A percentile compares a stretch with the other conserved stretches of the same genome.
Conservation (phyloP, 2,329 filamentous ascomycete genomes). For the Didymella segeticola region DNA sequence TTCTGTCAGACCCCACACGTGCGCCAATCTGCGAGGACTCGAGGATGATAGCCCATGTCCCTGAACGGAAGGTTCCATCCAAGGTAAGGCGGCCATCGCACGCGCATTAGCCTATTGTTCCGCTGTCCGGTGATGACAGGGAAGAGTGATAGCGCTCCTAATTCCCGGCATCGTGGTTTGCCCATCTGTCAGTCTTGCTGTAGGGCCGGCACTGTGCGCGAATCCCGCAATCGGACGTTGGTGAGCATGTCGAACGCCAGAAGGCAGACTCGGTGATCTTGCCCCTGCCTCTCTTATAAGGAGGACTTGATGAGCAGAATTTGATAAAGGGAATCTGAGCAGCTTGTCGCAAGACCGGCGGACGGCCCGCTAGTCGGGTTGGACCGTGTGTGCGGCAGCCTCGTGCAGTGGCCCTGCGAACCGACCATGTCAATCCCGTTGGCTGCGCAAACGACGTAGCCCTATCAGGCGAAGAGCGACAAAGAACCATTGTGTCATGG, state of each 20-base stretch:
- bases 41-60: slow-evolving; percentile 12
- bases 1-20: slow-evolving; percentile 10
- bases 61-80: slow-evolving; percentile 21
- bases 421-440: slow-evolving; percentile 7
- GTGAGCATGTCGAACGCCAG: background rate
- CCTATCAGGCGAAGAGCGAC: slow-evolving; percentile 10
- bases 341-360: background rate
- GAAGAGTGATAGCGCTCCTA: slow-evolving; percentile 11
- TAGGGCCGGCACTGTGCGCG: slow-evolving; percentile 7
- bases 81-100: slow-evolving; percentile 17
- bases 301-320: background rate
- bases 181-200: slow-evolving; percentile 11
- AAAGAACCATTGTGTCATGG: slow-evolving; percentile 1
- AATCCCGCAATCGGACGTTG: background rate
- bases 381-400: slow-evolving; percentile 23
- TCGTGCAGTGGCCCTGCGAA: slow-evolving; percentile 18
- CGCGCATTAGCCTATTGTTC: slow-evolving; percentile 18
- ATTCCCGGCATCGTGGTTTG: slow-evolving; percentile 16
- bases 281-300: background rate
- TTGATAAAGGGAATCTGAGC: background rate
- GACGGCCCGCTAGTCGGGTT: slow-evolving; percentile 35
- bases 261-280: background rate
- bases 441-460: background rate
- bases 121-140: slow-evolving; percentile 16
- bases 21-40: slow-evolving; percentile 6